Evolutionary conservation across 495 filamentous ascomycete species (phyloP).

Genomic region (Penicillium cosmopolitanum): DNA sequence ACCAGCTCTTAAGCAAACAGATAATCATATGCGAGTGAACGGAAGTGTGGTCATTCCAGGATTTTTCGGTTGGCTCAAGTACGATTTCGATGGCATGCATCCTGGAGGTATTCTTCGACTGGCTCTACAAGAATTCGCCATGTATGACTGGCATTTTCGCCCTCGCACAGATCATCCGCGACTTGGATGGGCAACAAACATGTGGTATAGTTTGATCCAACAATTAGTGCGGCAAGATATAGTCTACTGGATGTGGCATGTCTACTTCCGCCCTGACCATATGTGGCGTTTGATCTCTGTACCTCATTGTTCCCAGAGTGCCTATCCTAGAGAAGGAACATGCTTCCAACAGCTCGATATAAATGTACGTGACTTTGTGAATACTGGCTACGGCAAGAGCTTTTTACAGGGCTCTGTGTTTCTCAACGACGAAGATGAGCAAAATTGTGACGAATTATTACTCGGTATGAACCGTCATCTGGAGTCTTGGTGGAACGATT

Average conservation of each 20-base stretch:
- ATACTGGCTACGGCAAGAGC: background rate
- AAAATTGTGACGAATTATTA: conserved; percentile 6
- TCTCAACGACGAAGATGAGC: background rate
- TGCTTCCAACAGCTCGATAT: background rate
- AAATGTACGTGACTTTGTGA: background rate
- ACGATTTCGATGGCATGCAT: background rate
- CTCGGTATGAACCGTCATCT: background rate
- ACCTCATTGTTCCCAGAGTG: background rate
- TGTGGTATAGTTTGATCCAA: conserved; percentile 1
- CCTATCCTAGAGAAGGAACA: conserved; percentile 3
- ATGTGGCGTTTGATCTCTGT: conserved; percentile 5
- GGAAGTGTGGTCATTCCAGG: background rate
- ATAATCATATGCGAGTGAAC: background rate
- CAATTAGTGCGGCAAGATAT: conserved; percentile 3
- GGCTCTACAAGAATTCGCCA: background rate
- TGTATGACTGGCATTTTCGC: background rate
- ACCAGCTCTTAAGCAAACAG: background rate
- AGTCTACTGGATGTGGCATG: conserved; percentile 2
- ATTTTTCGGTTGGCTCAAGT: background rate
- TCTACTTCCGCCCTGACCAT: conserved; percentile 7
- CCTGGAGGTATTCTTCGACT: background rate
- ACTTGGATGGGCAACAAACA: conserved; percentile 2
- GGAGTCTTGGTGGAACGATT: background rate
- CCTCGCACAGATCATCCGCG: background rate
- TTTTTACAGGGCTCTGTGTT: background rate